Evolutionary conservation across 2,329 filamentous ascomycete species (phyloP).

Genomic region (Penicillium sp.): DNA sequence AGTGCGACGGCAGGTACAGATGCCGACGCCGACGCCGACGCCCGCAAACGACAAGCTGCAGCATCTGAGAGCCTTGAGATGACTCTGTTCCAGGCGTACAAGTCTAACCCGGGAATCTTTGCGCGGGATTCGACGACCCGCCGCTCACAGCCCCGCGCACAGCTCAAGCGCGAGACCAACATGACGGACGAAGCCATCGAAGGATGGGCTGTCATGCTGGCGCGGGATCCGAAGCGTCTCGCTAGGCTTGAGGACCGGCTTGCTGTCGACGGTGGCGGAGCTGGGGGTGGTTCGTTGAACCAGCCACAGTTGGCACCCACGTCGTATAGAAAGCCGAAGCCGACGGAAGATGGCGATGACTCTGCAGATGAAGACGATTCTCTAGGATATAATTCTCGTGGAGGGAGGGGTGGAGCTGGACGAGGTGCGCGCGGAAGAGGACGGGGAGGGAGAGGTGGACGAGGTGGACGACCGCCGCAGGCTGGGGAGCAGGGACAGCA

Average conservation of each 20-base stretch:
- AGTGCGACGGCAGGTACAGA: slow-evolving; percentile 48
- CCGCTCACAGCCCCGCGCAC: slow-evolving; percentile 59
- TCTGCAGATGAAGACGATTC: slow-evolving; percentile 53
- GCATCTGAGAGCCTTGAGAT: slow-evolving; percentile 56
- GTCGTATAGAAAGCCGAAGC: slow-evolving; percentile 54
- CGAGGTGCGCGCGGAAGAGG: slow-evolving; percentile 48
- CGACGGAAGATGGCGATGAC: slow-evolving; percentile 38
- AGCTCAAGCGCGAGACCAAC: slow-evolving; percentile 70
- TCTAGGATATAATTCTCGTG: slow-evolving; percentile 25
- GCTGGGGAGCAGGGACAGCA: slow-evolving; percentile 59
- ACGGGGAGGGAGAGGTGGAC: slow-evolving; percentile 52
- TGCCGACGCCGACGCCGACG: slow-evolving; percentile 55
- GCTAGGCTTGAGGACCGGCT: slow-evolving; percentile 69
- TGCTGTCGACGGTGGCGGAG: slow-evolving; percentile 59
- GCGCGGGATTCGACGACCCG: slow-evolving; percentile 68
- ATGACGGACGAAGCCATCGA: slow-evolving; percentile 95
- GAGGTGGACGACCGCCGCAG: slow-evolving; percentile 25
- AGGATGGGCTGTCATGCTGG: slow-evolving; percentile 87
- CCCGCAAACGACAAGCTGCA: slow-evolving; percentile 39
- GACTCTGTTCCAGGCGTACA: slow-evolving; percentile 69
- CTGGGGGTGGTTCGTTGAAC: slow-evolving; percentile 31
- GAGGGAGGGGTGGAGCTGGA: slow-evolving; percentile 47
- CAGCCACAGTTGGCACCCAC: slow-evolving; percentile 66
- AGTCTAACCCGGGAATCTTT: slow-evolving; percentile 63
- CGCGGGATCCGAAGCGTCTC: slow-evolving; percentile 66